These are phyloP conservation scores for Nemania sp. DNA, from an alignment of 2,329 filamentous ascomycete species.

Conservation along the genomic window DNA sequence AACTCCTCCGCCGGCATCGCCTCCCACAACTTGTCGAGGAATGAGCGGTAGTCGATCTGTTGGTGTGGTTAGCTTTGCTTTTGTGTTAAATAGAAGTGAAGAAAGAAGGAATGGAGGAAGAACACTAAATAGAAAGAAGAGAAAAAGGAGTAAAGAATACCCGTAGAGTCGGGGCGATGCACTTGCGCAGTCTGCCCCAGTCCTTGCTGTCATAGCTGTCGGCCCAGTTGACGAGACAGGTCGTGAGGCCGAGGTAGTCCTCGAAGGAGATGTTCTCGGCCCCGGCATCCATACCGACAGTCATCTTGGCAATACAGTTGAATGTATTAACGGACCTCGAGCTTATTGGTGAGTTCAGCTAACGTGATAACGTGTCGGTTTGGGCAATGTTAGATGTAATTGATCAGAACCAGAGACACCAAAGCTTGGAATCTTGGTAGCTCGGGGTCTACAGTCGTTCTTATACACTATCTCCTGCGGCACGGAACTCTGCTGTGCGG, in stretches of 20 bases:
- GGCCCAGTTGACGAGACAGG: slow-evolving; percentile 57
- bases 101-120: background rate
- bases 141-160: slow-evolving; percentile 33
- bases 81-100: too few relatives aligned
- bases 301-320: too few relatives aligned
- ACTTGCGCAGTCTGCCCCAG: slow-evolving; percentile 60
- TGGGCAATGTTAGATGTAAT: too few relatives aligned
- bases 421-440: too few relatives aligned
- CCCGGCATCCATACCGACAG: background rate
- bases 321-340: too few relatives aligned
- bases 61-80: slow-evolving; percentile 7
- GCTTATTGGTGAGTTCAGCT: too few relatives aligned
- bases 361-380: too few relatives aligned
- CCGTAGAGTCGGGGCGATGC: slow-evolving; percentile 63
- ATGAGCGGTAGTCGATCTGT: slow-evolving; percentile 71
- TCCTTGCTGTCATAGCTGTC: slow-evolving; percentile 68
- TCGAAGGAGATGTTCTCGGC: slow-evolving; percentile 33
- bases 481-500: background rate
- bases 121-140: background rate
- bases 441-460: background rate
- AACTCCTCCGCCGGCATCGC: slow-evolving; percentile 65
- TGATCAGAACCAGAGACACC: too few relatives aligned
- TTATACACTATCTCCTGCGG: background rate
- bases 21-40: slow-evolving; percentile 63
- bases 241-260: slow-evolving; percentile 39